Percentiles rank a stretch among this genome's conserved stretches.
Evolutionary conservation across 176 grass and related monocot species (phyloP).

Genomic region (Canna indica): DNA sequence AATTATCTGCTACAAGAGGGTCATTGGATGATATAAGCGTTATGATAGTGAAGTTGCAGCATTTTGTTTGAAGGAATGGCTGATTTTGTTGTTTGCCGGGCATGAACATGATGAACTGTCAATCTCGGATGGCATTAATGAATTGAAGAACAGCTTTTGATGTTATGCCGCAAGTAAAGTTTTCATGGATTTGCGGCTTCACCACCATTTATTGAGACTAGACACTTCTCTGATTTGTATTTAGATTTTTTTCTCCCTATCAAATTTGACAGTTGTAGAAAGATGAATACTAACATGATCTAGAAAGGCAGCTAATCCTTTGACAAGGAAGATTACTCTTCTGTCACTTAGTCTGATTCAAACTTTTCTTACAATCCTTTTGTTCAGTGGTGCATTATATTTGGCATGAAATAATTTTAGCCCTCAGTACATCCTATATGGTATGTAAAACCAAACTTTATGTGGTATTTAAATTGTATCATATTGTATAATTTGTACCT

Average conservation of each 20-base stretch:
- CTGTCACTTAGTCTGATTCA: background rate
- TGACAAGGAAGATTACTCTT: background rate
- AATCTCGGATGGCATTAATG: no score
- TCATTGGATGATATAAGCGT: slow-evolving; percentile 79
- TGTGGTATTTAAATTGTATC: no score
- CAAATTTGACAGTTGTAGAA: background rate
- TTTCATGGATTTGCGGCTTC: slow-evolving; percentile 1
- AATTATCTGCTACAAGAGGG: slow-evolving; percentile 51
- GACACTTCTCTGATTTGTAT: background rate
- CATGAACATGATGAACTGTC: background rate
- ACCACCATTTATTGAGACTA: background rate
- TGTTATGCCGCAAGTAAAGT: background rate
- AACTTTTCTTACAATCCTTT: no score
- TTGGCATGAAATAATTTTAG: no score
- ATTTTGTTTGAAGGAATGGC: slow-evolving; percentile 20
- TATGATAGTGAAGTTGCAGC: slow-evolving; percentile 66
- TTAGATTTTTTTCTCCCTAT: background rate
- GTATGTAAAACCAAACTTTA: no score
- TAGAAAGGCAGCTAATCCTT: background rate
- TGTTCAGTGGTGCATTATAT: no score
- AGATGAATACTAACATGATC: background rate
- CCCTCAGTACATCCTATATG: no score
- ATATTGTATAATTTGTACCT: no score
- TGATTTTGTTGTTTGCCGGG: background rate
- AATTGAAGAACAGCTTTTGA: no score